Conservation (phyloP, 2,329 filamentous ascomycete species). For the Emericellopsis atlantica region DNA sequence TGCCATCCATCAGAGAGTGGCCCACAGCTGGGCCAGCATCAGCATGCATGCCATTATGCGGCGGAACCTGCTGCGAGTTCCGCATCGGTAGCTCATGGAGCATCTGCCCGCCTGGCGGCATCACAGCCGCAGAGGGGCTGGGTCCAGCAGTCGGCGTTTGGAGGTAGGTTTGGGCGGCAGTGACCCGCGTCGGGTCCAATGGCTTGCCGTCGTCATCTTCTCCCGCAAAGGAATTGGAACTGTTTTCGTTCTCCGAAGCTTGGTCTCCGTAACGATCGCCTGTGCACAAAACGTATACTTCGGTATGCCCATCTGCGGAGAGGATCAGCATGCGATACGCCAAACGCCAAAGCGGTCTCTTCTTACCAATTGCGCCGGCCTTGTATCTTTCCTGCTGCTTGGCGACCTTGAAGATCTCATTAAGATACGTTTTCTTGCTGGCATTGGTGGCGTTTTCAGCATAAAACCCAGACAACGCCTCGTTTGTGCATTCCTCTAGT, state of each 20-base stretch:
- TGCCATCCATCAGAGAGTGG: constrained; percentile 13
- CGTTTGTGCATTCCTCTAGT: constrained; percentile 44
- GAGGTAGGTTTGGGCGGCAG: constrained; percentile 19
- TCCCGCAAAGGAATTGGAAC: constrained; percentile 14
- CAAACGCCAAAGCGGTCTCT: background rate
- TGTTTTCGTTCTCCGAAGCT: constrained; percentile 32
- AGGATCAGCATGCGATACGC: background rate
- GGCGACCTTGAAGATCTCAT: constrained; percentile 51
- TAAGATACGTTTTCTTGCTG: constrained; percentile 41
- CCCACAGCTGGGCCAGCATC: too few species aligned
- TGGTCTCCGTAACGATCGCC: constrained; percentile 36
- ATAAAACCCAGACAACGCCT: constrained; percentile 46
- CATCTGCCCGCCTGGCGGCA: constrained; percentile 18
- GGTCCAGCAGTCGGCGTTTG: constrained; percentile 21
- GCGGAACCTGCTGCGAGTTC: constrained; percentile 17
- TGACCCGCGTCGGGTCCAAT: constrained; percentile 18
- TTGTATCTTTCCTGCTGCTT: constrained; percentile 41
- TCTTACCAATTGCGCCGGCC: constrained; percentile 43
- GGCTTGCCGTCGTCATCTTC: constrained; percentile 27
- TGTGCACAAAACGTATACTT: constrained; percentile 37
- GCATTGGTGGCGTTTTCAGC: constrained; percentile 42
- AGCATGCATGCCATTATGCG: background rate
- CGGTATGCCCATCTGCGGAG: constrained; percentile 28
- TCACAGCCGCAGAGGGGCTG: constrained; percentile 13
- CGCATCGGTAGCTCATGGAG: constrained; percentile 31